Evolutionary conservation across 2,329 filamentous ascomycete species (phyloP).

Genomic region (Beauveria australis): DNA sequence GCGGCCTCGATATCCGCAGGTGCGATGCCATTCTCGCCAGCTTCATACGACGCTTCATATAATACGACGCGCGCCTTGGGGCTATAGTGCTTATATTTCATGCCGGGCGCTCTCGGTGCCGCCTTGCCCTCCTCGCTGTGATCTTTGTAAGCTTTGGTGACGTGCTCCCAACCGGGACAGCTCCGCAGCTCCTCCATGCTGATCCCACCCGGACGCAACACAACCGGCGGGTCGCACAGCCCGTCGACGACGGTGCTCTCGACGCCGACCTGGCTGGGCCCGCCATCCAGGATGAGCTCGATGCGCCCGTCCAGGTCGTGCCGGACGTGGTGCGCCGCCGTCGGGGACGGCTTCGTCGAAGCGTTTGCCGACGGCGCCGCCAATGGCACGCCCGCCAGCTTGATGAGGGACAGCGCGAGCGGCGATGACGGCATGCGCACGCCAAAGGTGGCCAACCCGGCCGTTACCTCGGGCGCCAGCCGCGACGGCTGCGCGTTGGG

Average conservation of each 20-base stretch:
- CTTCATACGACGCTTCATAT: conserved; percentile 52
- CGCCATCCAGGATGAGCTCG: conserved; percentile 81
- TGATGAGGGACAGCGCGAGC: conserved; percentile 82
- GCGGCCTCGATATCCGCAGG: conserved; percentile 25
- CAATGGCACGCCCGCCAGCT: conserved; percentile 66
- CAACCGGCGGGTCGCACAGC: conserved; percentile 67
- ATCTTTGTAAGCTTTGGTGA: conserved; percentile 72
- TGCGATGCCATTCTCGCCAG: conserved; percentile 27
- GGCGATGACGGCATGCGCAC: conserved; percentile 80
- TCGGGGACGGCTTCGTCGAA: conserved; percentile 86
- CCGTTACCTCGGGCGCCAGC: conserved; percentile 87
- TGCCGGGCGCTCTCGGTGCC: conserved; percentile 78
- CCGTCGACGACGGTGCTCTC: conserved; percentile 97
- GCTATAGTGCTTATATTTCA: conserved; percentile 99
- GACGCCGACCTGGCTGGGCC: conserved; percentile 77
- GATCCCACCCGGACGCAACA: conserved; percentile 81
- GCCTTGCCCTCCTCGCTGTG: conserved; percentile 55
- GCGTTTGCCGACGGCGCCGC: conserved; percentile 93
- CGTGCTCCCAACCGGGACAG: conserved; percentile 74
- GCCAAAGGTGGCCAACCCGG: conserved; percentile 75
- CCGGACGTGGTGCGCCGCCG: conserved; percentile 78
- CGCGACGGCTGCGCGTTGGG: conserved; percentile 61
- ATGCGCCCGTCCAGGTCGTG: conserved; percentile 80
- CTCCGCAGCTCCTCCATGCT: conserved; percentile 68
- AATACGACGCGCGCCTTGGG: conserved; percentile 80